Conservation (phyloP, 768 basidiomycete species). For the Mycena rosella region DNA sequence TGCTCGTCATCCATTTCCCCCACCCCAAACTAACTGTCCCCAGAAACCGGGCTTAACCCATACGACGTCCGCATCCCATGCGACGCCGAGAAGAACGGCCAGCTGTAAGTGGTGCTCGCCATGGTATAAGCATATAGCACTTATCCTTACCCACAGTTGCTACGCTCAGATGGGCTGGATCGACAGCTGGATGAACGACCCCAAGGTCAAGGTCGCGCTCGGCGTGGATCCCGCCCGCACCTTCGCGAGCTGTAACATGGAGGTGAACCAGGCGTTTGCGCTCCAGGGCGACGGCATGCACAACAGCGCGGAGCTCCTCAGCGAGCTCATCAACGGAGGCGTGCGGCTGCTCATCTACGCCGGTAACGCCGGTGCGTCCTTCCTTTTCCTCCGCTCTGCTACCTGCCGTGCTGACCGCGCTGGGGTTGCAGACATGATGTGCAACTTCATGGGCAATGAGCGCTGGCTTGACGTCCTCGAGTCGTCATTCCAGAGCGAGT, state of each 20-base stretch:
- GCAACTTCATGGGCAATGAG: constrained; percentile 88
- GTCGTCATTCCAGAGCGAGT: constrained; percentile 72
- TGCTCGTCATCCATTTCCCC: neutral
- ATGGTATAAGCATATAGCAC: too few relatives aligned
- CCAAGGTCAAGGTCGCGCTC: constrained; percentile 80
- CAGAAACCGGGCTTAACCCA: constrained; percentile 84
- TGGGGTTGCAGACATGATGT: constrained; percentile 83
- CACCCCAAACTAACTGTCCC: constrained; percentile 2
- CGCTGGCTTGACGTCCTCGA: constrained; percentile 79
- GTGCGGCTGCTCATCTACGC: constrained; percentile 91
- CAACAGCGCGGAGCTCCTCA: constrained; percentile 83
- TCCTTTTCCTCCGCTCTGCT: constrained; percentile 10
- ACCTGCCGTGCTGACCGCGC: constrained; percentile 32
- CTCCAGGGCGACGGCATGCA: constrained; percentile 90
- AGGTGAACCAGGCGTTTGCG: constrained; percentile 85
- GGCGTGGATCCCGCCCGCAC: constrained; percentile 72
- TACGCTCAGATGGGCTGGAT: constrained; percentile 86
- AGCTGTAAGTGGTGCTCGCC: too few relatives aligned
- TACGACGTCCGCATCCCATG: constrained; percentile 90
- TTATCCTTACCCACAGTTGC: too few relatives aligned
- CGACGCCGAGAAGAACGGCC: constrained; percentile 76
- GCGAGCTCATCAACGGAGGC: constrained; percentile 85
- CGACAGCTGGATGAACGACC: constrained; percentile 88
- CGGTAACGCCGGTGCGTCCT: constrained; percentile 77
- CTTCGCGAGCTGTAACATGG: constrained; percentile 82